Conservation (phyloP, 768 basidiomycete genomes). For the Boletus rubroflammeus region DNA sequence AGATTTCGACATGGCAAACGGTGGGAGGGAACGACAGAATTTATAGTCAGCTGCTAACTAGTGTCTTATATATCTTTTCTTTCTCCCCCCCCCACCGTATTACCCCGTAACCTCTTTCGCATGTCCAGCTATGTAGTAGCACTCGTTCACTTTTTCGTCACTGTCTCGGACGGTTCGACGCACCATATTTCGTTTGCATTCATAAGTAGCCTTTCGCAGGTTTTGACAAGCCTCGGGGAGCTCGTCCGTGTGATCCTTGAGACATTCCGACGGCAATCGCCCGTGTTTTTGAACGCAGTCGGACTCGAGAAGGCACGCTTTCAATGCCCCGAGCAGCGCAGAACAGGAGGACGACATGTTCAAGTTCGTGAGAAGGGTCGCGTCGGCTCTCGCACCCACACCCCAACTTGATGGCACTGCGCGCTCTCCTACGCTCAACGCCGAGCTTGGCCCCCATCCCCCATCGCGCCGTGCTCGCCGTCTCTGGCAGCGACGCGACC, state of each 20-base stretch:
- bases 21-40: neutral
- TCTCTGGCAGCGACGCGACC: constrained; percentile 76
- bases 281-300: constrained; percentile 85
- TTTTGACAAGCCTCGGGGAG: constrained; percentile 79
- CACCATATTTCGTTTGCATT: constrained; percentile 91
- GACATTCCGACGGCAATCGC: constrained; percentile 79
- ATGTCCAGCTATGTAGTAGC: constrained; percentile 69
- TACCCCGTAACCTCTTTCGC: constrained; percentile 79
- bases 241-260: constrained; percentile 68
- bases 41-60: constrained; percentile 15
- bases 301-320: constrained; percentile 77
- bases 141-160: neutral
- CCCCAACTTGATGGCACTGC: constrained; percentile 33
- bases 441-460: constrained; percentile 61
- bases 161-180: constrained; percentile 17
- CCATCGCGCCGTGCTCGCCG: constrained; percentile 63
- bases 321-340: constrained; percentile 71
- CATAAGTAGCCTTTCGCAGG: constrained; percentile 77
- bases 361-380: neutral
- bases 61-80: too few relatives aligned
- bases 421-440: constrained; percentile 42
- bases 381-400: constrained; percentile 9
- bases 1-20: constrained; percentile 20
- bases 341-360: constrained; percentile 79
- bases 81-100: constrained; percentile 52